Conservation (phyloP, 768 basidiomycete species). For the Hygrocybe punicea region DNA sequence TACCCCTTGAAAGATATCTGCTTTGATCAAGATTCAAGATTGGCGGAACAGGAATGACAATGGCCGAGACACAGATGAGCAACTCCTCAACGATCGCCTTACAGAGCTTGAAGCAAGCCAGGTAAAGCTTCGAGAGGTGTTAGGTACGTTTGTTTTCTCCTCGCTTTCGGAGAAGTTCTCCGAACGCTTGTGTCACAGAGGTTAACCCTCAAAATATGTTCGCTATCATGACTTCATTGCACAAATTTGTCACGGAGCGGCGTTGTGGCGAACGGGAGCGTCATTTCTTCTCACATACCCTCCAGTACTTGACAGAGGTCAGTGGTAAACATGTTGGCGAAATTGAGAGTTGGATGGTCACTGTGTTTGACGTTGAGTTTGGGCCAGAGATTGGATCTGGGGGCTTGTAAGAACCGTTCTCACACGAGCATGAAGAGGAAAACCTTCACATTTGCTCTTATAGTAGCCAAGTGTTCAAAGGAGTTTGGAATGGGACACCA, state of each 20-base stretch:
- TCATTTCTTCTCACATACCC: slow-evolving; percentile 6
- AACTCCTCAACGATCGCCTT: background rate
- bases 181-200: background rate
- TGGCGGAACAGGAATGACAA: slow-evolving; percentile 4
- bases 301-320: background rate
- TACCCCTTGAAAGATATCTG: background rate
- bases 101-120: slow-evolving; percentile 6
- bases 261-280: slow-evolving; percentile 5
- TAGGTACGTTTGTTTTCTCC: background rate
- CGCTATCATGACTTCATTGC: slow-evolving; percentile 7
- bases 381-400: slow-evolving; percentile 7
- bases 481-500: slow-evolving; percentile 3
- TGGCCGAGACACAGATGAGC: slow-evolving; percentile 3
- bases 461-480: slow-evolving; percentile 5
- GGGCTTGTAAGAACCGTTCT: slow-evolving; percentile 1
- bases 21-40: background rate
- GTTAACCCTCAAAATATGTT: slow-evolving; percentile 1
- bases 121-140: background rate
- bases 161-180: background rate
- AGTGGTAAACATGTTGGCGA: background rate
- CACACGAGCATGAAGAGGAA: background rate
- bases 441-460: background rate
- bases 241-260: background rate
- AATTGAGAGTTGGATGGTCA: slow-evolving; percentile 7
- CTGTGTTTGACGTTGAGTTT: slow-evolving; percentile 6